Base-by-base conservation (phyloP, 441 rosid genomes). In the Theobroma grandiflorum region DNA sequence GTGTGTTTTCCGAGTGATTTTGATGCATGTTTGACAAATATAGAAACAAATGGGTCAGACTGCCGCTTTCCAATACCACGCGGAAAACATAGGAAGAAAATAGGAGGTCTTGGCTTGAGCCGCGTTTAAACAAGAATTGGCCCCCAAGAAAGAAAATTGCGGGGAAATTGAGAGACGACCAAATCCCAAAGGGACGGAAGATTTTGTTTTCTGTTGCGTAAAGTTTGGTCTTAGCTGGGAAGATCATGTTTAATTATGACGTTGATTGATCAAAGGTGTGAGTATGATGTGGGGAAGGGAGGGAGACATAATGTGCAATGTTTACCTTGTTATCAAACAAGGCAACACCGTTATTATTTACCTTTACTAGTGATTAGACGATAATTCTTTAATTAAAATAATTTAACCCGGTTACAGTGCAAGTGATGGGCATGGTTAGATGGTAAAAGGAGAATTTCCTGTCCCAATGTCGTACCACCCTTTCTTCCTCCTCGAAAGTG, bases 151-250 rank as follows among this genome's bases (percentile, higher is more conserved):
- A 26, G 31, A 26, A 26, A 26, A 26, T 26, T 26, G 31, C 31
- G 31, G 1, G 31, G 31, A 26, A 72, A 72, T 52, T 57, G 76
- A 75, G 57, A 15, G 52, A 61, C 50, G 35, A 53, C 11, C 77
- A 26, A 59, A 69, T 61, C 26, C 69, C 78, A 59, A 22, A 12
- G 52, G 6, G 9, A 74, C 26, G 1, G 12, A 40, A 33, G 47
- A 45, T 45, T 45, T 45, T 68, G 76, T 37, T 64, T 74, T 74
- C 57, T 75, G 55, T 75, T 75, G 78, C 78, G 50, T 61, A 43
- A 75, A 61, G 68, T 8, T 8, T 61, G 57, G 14, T 43, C 55
- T 74, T 61, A 18, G 49, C 49, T 35, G 62, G 31, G 31, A 0
- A 26, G 31, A 26, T 26, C 31, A 26, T 26, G 31, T 26, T 26